A percentile compares a stretch with the other conserved stretches of the same genome.
Evolutionary conservation across 352 stramenopile species (phyloP).

Genomic region (Bremia lactucae): DNA sequence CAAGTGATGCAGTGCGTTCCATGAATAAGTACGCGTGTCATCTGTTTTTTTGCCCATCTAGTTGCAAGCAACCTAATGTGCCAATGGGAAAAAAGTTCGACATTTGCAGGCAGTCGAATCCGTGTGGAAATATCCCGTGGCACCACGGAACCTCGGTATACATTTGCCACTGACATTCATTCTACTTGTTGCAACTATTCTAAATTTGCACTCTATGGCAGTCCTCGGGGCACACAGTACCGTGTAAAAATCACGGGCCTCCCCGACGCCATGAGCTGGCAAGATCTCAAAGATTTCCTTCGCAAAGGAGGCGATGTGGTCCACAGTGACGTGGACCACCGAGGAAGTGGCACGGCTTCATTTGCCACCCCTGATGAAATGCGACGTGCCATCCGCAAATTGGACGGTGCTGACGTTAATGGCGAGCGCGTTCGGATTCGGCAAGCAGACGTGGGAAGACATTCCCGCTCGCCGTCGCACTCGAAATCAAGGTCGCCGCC

Average conservation of each 20-base stretch:
- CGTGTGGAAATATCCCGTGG: constrained; percentile 47
- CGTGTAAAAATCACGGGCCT: constrained; percentile 40
- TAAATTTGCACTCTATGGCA: constrained; percentile 8
- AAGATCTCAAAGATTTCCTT: constrained; percentile 64
- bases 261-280: constrained; percentile 32
- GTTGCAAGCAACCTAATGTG: not conserved
- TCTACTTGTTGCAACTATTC: too few species aligned
- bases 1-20: constrained; percentile 35
- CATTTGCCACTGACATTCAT: not conserved
- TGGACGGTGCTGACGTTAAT: constrained; percentile 36
- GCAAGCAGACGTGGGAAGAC: constrained; percentile 13
- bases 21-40: constrained; percentile 38
- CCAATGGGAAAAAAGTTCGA: constrained; percentile 3
- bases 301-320: constrained; percentile 47
- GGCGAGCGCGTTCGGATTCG: constrained; percentile 39
- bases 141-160: constrained; percentile 13
- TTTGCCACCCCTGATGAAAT: constrained; percentile 59
- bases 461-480: constrained; percentile 7
- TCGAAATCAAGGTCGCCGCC: constrained; percentile 18
- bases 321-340: constrained; percentile 52
- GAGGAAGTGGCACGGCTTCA: constrained; percentile 46
- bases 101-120: constrained; percentile 26
- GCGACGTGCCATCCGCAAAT: constrained; percentile 35
- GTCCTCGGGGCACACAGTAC: constrained; percentile 37
- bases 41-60: not conserved